These are phyloP conservation scores for Blumeria graminis DNA, from an alignment of 2,329 filamentous ascomycete species.

Conservation along the genomic window DNA sequence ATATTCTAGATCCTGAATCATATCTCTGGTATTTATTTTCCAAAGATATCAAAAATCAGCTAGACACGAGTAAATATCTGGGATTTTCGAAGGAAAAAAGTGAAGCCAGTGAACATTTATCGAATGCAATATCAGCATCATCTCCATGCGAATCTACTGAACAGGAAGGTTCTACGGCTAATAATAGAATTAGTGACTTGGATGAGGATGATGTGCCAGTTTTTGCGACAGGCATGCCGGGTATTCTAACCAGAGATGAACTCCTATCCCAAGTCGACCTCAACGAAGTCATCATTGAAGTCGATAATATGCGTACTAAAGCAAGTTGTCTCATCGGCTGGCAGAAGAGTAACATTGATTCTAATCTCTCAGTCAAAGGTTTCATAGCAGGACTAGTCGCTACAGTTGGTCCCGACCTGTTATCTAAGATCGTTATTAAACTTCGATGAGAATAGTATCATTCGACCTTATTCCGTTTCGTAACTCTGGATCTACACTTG, in stretches of 20 bases:
- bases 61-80: constrained; percentile 12
- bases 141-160: not conserved
- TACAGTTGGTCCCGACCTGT: constrained; percentile 35
- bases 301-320: constrained; percentile 18
- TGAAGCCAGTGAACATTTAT: not conserved
- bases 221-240: constrained; percentile 40
- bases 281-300: constrained; percentile 28
- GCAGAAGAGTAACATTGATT: constrained; percentile 26
- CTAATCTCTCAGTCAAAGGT: constrained; percentile 30
- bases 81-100: constrained; percentile 7
- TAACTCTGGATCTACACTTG: no score
- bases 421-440: constrained; percentile 28
- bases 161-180: not conserved
- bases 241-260: constrained; percentile 30
- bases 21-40: constrained; percentile 34
- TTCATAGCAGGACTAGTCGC: constrained; percentile 43
- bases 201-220: constrained; percentile 20
- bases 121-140: no score
- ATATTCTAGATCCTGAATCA: constrained; percentile 45
- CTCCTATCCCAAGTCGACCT: constrained; percentile 29
- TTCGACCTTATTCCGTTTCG: no score
- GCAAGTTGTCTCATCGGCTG: constrained; percentile 32
- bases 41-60: constrained; percentile 27
- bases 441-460: not conserved
- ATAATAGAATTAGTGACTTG: constrained; percentile 2